Conservation (phyloP, 768 basidiomycete species). For the Collybia sordida region DNA sequence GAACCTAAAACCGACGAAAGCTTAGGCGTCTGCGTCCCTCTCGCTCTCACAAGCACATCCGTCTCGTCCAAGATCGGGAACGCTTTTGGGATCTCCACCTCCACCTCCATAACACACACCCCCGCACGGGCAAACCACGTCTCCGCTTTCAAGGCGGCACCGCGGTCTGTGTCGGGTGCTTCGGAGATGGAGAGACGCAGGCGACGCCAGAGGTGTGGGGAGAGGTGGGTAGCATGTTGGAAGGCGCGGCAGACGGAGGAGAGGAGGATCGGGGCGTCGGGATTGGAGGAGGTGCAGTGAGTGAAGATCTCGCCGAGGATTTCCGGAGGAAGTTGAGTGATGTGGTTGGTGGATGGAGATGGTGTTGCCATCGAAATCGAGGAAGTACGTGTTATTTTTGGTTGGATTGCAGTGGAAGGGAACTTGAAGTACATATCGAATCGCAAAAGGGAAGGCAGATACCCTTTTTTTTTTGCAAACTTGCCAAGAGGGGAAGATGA, state of each 20-base stretch:
- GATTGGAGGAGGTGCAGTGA: conserved; percentile 19
- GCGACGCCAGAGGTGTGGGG: conserved; percentile 29
- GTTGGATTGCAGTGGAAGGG: too few species aligned
- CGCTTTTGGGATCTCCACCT: conserved; percentile 11
- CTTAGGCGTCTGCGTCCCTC: too few species aligned
- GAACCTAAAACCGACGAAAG: too few species aligned
- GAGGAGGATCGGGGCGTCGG: conserved; percentile 33
- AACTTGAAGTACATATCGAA: too few species aligned
- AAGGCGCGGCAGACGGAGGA: conserved; percentile 28
- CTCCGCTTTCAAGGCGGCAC: conserved; percentile 21
- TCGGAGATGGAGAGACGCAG: conserved; percentile 17
- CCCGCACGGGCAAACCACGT: conserved; percentile 29
- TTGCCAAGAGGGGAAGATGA: too few species aligned
- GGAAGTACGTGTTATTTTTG: too few species aligned
- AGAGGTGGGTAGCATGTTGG: conserved; percentile 22
- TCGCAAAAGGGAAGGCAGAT: too few species aligned
- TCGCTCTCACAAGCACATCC: too few species aligned
- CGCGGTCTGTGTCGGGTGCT: conserved; percentile 4
- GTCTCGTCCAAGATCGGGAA: too few species aligned
- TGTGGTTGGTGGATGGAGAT: background rate
- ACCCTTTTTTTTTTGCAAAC: too few species aligned
- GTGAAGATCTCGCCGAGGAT: conserved; percentile 34
- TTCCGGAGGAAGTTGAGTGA: conserved; percentile 26
- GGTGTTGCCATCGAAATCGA: too few species aligned
- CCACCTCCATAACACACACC: conserved; percentile 21